phyloP scores from a whole-genome alignment of 495 filamentous ascomycete species.

The Neurospora sublineolata region DNA sequence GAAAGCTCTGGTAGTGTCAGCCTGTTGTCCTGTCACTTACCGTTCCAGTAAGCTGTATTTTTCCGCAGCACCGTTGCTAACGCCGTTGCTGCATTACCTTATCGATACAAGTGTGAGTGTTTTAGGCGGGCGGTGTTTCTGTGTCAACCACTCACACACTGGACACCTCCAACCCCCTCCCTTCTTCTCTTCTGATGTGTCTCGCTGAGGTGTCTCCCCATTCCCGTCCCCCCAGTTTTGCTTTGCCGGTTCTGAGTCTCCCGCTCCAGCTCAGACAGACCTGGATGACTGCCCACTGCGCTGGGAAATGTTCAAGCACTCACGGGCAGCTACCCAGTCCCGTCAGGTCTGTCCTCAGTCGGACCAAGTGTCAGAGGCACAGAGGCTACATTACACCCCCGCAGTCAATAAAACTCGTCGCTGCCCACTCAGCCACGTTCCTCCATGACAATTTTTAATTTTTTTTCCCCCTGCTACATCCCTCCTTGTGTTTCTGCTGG shows the following conservation, averaged over 20 bases:
- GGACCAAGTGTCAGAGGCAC: slow-evolving; percentile 3
- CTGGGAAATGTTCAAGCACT: background rate
- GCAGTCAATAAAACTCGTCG: slow-evolving; percentile 29
- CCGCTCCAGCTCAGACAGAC: background rate
- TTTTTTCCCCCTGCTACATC: slow-evolving; percentile 10
- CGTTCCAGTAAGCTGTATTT: background rate
- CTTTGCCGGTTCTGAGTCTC: background rate
- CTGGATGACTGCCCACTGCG: background rate
- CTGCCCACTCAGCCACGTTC: slow-evolving; percentile 21
- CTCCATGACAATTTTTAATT: slow-evolving; percentile 6
- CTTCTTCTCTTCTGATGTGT: background rate
- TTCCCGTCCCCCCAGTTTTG: background rate
- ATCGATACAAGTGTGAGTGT: background rate
- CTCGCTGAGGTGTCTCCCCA: background rate
- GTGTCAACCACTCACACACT: background rate
- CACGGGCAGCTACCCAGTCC: background rate
- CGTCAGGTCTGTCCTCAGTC: background rate
- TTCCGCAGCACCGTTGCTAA: background rate
- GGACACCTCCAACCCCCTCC: background rate
- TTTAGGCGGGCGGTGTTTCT: background rate
- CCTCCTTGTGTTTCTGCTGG: slow-evolving; percentile 13
- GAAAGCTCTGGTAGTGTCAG: background rate
- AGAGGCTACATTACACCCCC: slow-evolving; percentile 9
- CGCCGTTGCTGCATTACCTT: background rate
- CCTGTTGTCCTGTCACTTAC: background rate